phyloP scores from a whole-genome alignment of 208 protist species.

The Strigomonas culicis region DNA sequence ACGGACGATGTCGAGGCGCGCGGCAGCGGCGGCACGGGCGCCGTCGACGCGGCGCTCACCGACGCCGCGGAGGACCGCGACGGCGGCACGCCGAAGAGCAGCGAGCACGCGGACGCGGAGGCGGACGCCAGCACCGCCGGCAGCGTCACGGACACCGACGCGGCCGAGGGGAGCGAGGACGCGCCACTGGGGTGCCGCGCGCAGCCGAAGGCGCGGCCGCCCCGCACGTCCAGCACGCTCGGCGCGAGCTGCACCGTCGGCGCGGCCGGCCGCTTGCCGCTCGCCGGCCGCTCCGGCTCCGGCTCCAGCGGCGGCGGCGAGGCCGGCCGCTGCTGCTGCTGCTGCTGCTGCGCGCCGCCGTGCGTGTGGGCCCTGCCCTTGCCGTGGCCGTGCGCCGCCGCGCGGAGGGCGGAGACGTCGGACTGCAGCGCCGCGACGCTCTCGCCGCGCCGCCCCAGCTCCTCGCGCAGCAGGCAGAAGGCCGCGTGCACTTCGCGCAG shows the following conservation, averaged over 20 bases:
- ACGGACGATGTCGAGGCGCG: background rate
- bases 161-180: background rate
- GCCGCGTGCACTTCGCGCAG: conserved; percentile 85
- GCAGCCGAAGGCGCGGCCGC: conserved; percentile 35
- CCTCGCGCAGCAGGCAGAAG: conserved; percentile 63
- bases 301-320: background rate
- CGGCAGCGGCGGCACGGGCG: conserved; percentile 1
- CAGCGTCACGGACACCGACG: too few relatives aligned
- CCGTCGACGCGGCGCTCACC: background rate
- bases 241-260: conserved; percentile 15
- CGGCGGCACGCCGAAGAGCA: too few relatives aligned
- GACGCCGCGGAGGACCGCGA: background rate
- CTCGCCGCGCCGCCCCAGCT: conserved; percentile 32
- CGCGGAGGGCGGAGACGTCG: conserved; percentile 18
- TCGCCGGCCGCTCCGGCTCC: background rate
- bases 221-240: conserved; percentile 26
- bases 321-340: conserved; percentile 7
- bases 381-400: conserved; percentile 10
- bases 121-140: too few relatives aligned
- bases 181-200: background rate
- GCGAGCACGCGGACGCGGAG: too few relatives aligned
- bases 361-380: too few relatives aligned
- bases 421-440: conserved; percentile 23
- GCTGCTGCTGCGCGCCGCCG: background rate
- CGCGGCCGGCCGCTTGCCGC: conserved; percentile 5